Conservation (phyloP, 768 basidiomycete genomes). For the Psilocybe cubensis region DNA sequence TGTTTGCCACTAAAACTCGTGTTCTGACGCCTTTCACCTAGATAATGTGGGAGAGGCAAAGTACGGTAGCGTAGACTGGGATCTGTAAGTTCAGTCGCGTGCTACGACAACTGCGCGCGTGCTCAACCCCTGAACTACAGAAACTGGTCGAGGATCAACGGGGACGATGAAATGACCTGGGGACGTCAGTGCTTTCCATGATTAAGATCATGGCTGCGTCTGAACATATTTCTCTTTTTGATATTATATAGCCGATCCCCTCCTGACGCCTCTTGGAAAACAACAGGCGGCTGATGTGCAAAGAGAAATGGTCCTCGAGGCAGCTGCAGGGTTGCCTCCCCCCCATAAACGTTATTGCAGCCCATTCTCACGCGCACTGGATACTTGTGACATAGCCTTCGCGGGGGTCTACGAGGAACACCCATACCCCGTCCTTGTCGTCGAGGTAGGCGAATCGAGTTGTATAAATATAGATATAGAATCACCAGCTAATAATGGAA, state of each 20-base stretch:
- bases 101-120: not conserved
- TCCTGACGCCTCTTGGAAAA: constrained; percentile 61
- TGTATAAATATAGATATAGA: no score
- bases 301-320: constrained; percentile 52
- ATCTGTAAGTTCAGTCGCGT: constrained; percentile 44
- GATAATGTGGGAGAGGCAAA: constrained; percentile 69
- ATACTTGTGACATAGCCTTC: constrained; percentile 60
- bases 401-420: constrained; percentile 32
- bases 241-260: constrained; percentile 58
- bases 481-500: not conserved
- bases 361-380: constrained; percentile 64
- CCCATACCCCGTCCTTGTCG: constrained; percentile 40
- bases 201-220: no score
- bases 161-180: constrained; percentile 71
- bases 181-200: constrained; percentile 56
- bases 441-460: constrained; percentile 55
- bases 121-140: constrained; percentile 32
- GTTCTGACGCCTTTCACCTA: constrained; percentile 24
- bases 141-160: constrained; percentile 64
- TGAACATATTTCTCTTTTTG: not conserved
- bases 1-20: constrained; percentile 6
- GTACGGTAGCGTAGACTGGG: constrained; percentile 65
- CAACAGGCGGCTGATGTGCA: constrained; percentile 54
- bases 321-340: constrained; percentile 44
- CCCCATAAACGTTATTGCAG: constrained; percentile 65